Percentiles rank a stretch among this genome's conserved stretches.
phyloP scores from a whole-genome alignment of 1,284 basidiomycete genomes.

The Earliella scabrosa region DNA sequence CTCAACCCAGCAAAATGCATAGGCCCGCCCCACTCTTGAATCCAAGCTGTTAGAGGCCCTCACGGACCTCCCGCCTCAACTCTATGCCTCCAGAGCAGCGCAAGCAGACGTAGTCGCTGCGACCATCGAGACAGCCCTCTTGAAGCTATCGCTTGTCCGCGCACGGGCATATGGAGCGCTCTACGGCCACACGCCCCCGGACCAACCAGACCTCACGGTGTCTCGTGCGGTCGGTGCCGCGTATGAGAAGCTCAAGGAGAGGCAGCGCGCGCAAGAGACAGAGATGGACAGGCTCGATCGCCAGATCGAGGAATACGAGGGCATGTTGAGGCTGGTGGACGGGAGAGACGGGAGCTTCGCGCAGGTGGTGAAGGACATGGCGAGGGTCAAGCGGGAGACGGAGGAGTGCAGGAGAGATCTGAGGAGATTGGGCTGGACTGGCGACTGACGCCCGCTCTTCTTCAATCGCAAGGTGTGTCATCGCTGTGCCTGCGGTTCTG shows the following conservation, averaged over 20 bases:
- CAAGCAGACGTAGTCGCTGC: conserved; percentile 43
- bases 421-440: conserved; percentile 53
- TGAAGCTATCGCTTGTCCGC: conserved; percentile 51
- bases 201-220: conserved; percentile 31
- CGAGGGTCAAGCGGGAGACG: conserved; percentile 47
- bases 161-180: conserved; percentile 42
- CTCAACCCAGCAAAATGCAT: background rate
- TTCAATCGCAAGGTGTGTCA: too few relatives aligned
- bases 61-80: conserved; percentile 32
- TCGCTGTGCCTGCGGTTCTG: too few relatives aligned
- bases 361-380: conserved; percentile 54
- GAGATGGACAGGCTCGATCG: conserved; percentile 44
- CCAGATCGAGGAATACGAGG: conserved; percentile 48
- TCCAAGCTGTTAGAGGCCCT: conserved; percentile 34
- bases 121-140: conserved; percentile 49
- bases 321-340: conserved; percentile 45
- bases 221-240: conserved; percentile 39
- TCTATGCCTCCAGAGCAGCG: conserved; percentile 35
- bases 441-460: too few relatives aligned
- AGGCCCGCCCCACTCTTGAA: conserved; percentile 42
- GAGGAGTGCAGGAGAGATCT: conserved; percentile 54
- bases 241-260: conserved; percentile 39
- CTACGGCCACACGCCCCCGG: conserved; percentile 39
- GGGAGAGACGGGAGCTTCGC: conserved; percentile 43
- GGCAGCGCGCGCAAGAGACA: conserved; percentile 39